Conservation (phyloP, 306 rosid species). For the Rosa persica region DNA sequence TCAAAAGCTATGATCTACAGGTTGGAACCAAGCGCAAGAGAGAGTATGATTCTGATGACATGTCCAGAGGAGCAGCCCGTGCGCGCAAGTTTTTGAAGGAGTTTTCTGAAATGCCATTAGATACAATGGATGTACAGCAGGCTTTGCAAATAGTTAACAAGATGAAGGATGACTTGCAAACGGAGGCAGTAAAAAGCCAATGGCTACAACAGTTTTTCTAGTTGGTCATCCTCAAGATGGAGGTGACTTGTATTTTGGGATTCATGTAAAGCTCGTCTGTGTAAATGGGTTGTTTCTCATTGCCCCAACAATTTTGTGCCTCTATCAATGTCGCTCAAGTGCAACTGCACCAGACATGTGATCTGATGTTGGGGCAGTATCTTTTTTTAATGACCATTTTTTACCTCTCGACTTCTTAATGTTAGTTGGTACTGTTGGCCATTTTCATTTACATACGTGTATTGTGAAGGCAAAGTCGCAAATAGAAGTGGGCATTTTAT, state of each 20-base stretch:
- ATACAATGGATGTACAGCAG: conserved; percentile 64
- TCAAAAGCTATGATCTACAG: conserved; percentile 37
- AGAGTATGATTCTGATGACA: conserved; percentile 57
- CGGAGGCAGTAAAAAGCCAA: conserved; percentile 57
- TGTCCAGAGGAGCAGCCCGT: conserved; percentile 65
- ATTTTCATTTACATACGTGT: background rate
- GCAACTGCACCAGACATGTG: background rate
- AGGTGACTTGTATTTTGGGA: conserved; percentile 21
- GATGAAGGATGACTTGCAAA: conserved; percentile 66
- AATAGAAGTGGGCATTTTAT: too few relatives aligned
- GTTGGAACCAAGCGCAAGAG: conserved; percentile 74
- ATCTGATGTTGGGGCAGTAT: background rate
- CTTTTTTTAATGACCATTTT: background rate
- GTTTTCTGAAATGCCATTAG: conserved; percentile 70
- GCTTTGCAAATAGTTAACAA: conserved; percentile 56
- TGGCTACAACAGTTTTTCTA: conserved; percentile 84
- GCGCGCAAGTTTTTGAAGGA: conserved; percentile 71
- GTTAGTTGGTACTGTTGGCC: too few relatives aligned
- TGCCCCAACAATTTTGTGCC: conserved; percentile 18
- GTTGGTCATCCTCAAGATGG: conserved; percentile 6
- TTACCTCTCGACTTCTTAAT: background rate
- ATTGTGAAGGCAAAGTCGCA: background rate
- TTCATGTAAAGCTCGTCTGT: conserved; percentile 31
- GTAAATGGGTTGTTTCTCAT: conserved; percentile 21
- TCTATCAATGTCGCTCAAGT: background rate